Evolutionary conservation across 2,329 filamentous ascomycete species (phyloP).

Genomic region (Thyridium curvatum): DNA sequence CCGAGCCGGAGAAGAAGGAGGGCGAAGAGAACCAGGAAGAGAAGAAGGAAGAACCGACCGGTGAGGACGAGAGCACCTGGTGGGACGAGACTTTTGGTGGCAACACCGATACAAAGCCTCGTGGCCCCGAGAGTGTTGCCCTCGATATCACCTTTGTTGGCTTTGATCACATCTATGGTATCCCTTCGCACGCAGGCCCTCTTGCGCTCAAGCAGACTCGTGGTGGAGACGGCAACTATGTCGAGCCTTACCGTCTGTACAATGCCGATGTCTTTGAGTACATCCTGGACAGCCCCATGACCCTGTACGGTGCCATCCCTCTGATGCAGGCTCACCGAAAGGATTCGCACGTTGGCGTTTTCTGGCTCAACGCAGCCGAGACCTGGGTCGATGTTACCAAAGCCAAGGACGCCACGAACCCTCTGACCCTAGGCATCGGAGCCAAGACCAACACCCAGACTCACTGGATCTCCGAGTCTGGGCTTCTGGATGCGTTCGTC

Average conservation of each 20-base stretch:
- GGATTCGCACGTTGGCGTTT: slow-evolving; percentile 87
- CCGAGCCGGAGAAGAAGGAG: slow-evolving; percentile 45
- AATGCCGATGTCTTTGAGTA: slow-evolving; percentile 99
- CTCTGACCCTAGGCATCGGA: slow-evolving; percentile 64
- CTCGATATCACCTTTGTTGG: slow-evolving; percentile 89
- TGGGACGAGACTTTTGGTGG: slow-evolving; percentile 97
- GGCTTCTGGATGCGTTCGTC: slow-evolving; percentile 85
- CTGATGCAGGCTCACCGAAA: slow-evolving; percentile 97
- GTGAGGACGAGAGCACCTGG: slow-evolving; percentile 82
- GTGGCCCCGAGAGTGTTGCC: slow-evolving; percentile 84
- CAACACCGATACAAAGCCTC: slow-evolving; percentile 92
- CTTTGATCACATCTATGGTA: slow-evolving; percentile 86
- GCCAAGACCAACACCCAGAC: slow-evolving; percentile 74
- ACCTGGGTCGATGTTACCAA: slow-evolving; percentile 97
- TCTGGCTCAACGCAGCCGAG: slow-evolving; percentile 96
- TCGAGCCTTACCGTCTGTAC: slow-evolving; percentile 89
- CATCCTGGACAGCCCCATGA: slow-evolving; percentile 95
- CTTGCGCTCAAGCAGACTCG: slow-evolving; percentile 86
- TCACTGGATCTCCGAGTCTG: slow-evolving; percentile 94
- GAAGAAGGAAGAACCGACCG: slow-evolving; percentile 28
- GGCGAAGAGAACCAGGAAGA: slow-evolving; percentile 33
- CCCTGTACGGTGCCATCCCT: slow-evolving; percentile 92
- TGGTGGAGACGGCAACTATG: slow-evolving; percentile 77
- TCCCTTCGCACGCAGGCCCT: slow-evolving; percentile 86
- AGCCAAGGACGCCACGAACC: slow-evolving; percentile 65